A percentile compares a stretch with the other conserved stretches of the same genome.
These are phyloP conservation scores for Fusarium luffae DNA, from an alignment of 2,329 filamentous ascomycete genomes.

Conservation along the genomic window DNA sequence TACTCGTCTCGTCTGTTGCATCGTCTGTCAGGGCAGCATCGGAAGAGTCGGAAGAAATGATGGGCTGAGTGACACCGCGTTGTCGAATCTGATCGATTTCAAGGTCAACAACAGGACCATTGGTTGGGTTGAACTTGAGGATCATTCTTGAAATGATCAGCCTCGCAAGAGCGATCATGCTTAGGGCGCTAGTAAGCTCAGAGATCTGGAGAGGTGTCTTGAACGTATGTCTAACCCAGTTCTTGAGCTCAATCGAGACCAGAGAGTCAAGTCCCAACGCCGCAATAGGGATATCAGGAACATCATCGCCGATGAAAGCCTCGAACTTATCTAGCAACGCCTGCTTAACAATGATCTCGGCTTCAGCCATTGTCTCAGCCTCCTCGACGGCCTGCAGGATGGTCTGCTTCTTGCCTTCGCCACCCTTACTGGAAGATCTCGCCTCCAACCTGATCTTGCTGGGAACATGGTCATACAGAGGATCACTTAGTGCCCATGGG, in stretches of 20 bases:
- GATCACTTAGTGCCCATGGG: conserved; percentile 1
- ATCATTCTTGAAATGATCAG: not conserved
- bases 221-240: conserved; percentile 9
- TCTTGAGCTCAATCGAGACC: conserved; percentile 10
- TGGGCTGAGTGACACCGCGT: too few species aligned
- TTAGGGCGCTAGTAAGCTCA: conserved; percentile 1
- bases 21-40: not conserved
- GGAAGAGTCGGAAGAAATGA: not conserved
- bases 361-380: not conserved
- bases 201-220: conserved; percentile 5
- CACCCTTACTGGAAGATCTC: not conserved
- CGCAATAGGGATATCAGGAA: conserved; percentile 1
- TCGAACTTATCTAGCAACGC: conserved; percentile 4
- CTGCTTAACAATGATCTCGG: not conserved
- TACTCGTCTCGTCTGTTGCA: not conserved
- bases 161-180: conserved; percentile 1
- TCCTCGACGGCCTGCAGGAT: conserved; percentile 5
- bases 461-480: conserved; percentile 2
- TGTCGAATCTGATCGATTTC: not conserved
- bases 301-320: conserved; percentile 1
- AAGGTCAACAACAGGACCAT: too few species aligned
- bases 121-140: not conserved
- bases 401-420: conserved; percentile 1
- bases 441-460: not conserved
- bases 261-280: conserved; percentile 1